Evolutionary conservation across 352 stramenopile genomes (phyloP).

Genomic region (Pythium plurisporium): DNA sequence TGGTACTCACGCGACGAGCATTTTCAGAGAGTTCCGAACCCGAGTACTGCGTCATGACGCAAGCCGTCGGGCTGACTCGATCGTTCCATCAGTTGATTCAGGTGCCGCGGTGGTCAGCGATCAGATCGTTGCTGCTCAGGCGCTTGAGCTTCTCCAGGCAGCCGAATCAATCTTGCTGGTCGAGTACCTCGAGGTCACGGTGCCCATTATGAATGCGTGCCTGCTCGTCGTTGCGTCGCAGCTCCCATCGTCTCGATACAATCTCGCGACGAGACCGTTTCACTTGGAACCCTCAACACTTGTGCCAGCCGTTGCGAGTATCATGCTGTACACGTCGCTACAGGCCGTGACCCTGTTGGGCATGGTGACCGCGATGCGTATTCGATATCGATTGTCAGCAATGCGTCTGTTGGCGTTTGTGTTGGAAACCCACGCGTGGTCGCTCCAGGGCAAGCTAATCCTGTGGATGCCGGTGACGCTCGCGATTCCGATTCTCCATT

Average conservation of each 20-base stretch:
- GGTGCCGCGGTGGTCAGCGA: neutral
- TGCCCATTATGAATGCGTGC: neutral
- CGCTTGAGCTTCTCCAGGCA: constrained; percentile 7
- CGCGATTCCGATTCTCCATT: constrained; percentile 13
- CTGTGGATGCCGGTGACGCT: neutral
- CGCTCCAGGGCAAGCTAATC: neutral
- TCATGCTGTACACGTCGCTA: neutral
- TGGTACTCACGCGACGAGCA: no score
- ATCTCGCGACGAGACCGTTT: neutral
- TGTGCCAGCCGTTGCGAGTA: neutral
- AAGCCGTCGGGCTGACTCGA: no score
- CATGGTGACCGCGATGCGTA: neutral
- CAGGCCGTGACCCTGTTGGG: neutral
- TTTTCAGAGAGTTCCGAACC: no score
- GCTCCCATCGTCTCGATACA: constrained; percentile 10
- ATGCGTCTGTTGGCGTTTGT: neutral
- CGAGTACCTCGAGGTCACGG: constrained; percentile 14
- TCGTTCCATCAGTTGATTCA: neutral
- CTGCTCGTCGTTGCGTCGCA: constrained; percentile 1
- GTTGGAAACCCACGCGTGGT: neutral
- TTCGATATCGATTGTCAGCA: neutral
- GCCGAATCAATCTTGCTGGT: constrained; percentile 9
- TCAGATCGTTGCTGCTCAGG: neutral
- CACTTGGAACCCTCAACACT: neutral
- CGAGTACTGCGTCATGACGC: constrained; percentile 11